phyloP scores from a whole-genome alignment of 225 moss, liverwort and hornwort genomes.

The Straminergon stramineum region DNA sequence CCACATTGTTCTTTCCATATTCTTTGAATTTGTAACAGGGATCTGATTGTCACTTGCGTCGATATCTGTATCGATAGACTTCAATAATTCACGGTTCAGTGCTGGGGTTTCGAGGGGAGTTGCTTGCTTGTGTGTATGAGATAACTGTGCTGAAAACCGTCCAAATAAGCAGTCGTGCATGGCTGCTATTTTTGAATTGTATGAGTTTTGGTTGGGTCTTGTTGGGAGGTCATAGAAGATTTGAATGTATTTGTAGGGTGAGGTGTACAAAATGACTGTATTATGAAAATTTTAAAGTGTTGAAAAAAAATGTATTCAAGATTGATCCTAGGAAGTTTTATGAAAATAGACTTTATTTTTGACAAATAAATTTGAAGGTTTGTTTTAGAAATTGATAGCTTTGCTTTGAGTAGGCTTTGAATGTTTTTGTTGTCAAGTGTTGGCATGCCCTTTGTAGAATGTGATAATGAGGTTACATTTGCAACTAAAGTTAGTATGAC shows the following conservation, averaged over 20 bases:
- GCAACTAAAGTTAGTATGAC: not conserved
- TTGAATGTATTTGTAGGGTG: not conserved
- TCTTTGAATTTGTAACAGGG: not conserved
- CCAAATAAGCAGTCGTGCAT: not conserved
- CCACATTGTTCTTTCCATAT: not conserved
- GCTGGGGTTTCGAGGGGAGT: not conserved
- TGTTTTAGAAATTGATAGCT: not conserved
- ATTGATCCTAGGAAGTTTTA: not conserved
- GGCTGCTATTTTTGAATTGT: not conserved
- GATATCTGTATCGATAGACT: not conserved
- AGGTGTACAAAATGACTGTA: not conserved
- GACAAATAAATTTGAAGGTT: not conserved
- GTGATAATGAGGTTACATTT: not conserved
- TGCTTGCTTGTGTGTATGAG: not conserved
- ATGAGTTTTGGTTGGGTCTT: not conserved
- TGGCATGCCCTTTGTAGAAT: accelerated
- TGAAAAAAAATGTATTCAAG: not conserved
- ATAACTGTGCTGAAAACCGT: not conserved
- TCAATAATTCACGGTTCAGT: not conserved
- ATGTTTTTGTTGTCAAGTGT: not conserved
- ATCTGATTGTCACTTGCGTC: not conserved
- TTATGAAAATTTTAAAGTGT: not conserved
- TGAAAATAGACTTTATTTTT: not conserved
- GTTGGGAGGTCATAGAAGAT: not conserved
- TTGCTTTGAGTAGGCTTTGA: not conserved